Base-by-base conservation (phyloP, 1,139 yeast species). In the Magnusiomyces paraingens region DNA sequence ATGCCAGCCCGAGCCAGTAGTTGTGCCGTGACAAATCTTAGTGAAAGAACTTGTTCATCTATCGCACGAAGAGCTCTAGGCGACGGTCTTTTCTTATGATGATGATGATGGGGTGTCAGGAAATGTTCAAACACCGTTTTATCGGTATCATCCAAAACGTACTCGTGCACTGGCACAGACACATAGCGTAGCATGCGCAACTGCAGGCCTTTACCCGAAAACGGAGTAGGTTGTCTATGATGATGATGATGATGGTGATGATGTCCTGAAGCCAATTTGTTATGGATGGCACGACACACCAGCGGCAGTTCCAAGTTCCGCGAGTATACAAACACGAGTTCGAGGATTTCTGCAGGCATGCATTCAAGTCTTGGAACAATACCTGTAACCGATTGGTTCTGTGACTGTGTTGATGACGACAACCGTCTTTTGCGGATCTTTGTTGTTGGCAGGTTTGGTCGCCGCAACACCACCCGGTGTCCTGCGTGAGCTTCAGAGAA, bases 331-430 rank as follows among this genome's bases (percentile, higher is more conserved):
- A 47, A 47, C 12, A 47, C 22, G 11, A 21, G 39, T 14, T 47
- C 43, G 35, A 47, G 50, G 21, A 47, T 39, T 47, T 47, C 50
- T 14, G 22, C 26, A 20, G 50, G 50, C 15, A 47, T 18, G 12
- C 12, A 2, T 21, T 47, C 50, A 47, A 47, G 38, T 12, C 32
- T 4, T 26, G 32, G 32, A 26, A 8, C 32, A 8, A 26, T 26
- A 5, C 32, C 32, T 26, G 32, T 26, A 26, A 8, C 8, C 8
- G 32, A 26, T n/a, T n/a, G n/a, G n/a, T n/a, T n/a, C 32, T 26
- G 32, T 26, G 32, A 26, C 8, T 26, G 32, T 8, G 8, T 5
- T 8, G 32, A 5, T 8, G 32, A 26, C 4, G 32, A 26, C 8
- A n/a, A n/a, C n/a, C n/a, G n/a, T n/a, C n/a, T n/a, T n/a, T n/a